Percentiles rank a stretch among this genome's conserved stretches.
Evolutionary conservation across 2,329 filamentous ascomycete genomes (phyloP).

Genomic region (Epichloe glyceriae): DNA sequence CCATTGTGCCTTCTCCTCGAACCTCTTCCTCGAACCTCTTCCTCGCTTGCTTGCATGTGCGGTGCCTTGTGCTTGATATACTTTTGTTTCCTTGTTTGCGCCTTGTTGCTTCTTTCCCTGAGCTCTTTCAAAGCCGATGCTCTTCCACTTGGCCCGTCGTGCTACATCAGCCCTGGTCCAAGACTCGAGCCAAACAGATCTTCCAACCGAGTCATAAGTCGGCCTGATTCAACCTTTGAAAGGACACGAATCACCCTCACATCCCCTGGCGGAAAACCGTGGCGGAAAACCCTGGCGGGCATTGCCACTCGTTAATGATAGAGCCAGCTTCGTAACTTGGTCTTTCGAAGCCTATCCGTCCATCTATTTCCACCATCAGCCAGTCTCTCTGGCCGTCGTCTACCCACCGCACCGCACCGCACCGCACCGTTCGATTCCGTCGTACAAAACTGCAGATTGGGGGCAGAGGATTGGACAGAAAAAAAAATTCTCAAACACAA

Average conservation of each 20-base stretch:
- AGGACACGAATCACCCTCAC: conserved; percentile 2
- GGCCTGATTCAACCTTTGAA: neutral
- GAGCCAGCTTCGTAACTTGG: neutral
- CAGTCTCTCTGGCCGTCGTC: conserved; percentile 2
- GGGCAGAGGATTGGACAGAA: neutral
- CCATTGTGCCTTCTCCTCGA: neutral
- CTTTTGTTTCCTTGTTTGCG: neutral
- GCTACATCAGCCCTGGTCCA: neutral
- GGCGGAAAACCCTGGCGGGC: neutral
- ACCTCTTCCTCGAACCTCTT: neutral
- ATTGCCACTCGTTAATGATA: conserved; percentile 2
- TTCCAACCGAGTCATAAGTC: conserved; percentile 1
- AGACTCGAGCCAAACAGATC: conserved; percentile 2
- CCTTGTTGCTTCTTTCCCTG: neutral
- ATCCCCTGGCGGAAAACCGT: neutral
- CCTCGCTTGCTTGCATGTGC: neutral
- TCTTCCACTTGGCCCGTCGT: neutral
- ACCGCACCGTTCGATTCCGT: neutral
- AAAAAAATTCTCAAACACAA: neutral
- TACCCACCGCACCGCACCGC: neutral
- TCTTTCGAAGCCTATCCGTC: conserved; percentile 2
- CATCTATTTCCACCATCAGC: neutral
- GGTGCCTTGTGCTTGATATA: neutral
- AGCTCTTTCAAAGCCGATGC: neutral
- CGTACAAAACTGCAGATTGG: neutral